phyloP scores from a whole-genome alignment of 495 filamentous ascomycete genomes.

The Geoglossum glabrum region DNA sequence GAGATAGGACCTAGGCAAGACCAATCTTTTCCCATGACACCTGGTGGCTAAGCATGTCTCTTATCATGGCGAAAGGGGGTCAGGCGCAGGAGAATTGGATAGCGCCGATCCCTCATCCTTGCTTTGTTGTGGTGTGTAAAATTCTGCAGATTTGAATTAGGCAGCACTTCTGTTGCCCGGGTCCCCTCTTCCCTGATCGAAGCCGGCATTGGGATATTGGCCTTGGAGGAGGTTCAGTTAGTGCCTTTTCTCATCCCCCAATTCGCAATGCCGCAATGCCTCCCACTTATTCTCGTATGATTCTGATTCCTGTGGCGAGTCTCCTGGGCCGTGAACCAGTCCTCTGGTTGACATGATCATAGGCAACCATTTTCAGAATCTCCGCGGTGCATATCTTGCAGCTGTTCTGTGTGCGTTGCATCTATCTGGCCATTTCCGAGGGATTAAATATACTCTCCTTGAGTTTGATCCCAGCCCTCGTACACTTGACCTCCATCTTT shows the following conservation, averaged over 20 bases:
- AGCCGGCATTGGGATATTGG: background rate
- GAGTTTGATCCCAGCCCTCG: background rate
- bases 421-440: no score
- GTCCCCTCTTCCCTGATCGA: background rate
- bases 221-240: background rate
- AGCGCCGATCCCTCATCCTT: background rate
- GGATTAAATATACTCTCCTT: background rate
- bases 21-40: background rate
- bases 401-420: no score
- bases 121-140: background rate
- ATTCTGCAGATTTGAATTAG: background rate
- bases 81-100: background rate
- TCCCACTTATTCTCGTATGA: background rate
- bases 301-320: no score
- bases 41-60: background rate
- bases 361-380: background rate
- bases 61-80: background rate
- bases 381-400: no score
- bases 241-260: background rate
- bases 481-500: background rate
- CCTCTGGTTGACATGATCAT: background rate
- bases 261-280: background rate
- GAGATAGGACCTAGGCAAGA: background rate
- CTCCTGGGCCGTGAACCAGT: background rate
- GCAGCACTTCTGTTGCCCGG: background rate